Base-by-base conservation (phyloP, 164 flowering plant species). In the Annona squamosa region DNA sequence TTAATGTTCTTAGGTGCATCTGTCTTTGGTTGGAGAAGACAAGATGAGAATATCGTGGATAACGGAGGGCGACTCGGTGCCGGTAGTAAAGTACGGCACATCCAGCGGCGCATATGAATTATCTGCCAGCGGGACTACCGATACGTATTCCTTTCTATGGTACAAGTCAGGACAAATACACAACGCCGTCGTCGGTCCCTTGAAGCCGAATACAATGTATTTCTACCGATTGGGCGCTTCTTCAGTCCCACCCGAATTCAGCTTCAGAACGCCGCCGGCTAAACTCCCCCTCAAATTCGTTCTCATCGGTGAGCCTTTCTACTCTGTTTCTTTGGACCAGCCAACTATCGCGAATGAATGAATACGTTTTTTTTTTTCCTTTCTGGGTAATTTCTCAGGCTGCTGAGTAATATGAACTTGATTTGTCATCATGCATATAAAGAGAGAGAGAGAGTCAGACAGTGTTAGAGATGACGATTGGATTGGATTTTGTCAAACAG, bases 1-100 rank as follows among this genome's bases (percentile, higher is more conserved):
- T 26, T 26, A 26, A 26, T 26, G 37, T 77, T 73, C 44, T 3
- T 79, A 93, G 98, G 97, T 91, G 57, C 98, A 91, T 71, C 81
- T 89, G 67, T 90, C 98, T 13, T 1, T 88, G 74, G 91, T 82
- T 5, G 97, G 97, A 3, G 19, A 17, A 17, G 87, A 90, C 73
- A 84, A 83, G 74, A 91, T 93, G 95, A 85, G 94, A 77, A 82
- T 93, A 72, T 71, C 91, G 19, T 93, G 97, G 97, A 83, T 93
- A 1, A 88, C 97, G 0, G 76, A 80, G 0, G 79, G 72, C 13
- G 41, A 42, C 0, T 71, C 86, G 45, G 77, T 87, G 0, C 68
- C 95, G 0, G 75, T 43, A 0, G 91, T 93, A 2, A 48, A 79
- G 0, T 91, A 91, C 41, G 92, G 93, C 2, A 84, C 84, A 3